A percentile compares a stretch with the other conserved stretches of the same genome.
These are phyloP conservation scores for Citrus trifoliata DNA, from an alignment of 345 rosid genomes.

Conservation along the genomic window DNA sequence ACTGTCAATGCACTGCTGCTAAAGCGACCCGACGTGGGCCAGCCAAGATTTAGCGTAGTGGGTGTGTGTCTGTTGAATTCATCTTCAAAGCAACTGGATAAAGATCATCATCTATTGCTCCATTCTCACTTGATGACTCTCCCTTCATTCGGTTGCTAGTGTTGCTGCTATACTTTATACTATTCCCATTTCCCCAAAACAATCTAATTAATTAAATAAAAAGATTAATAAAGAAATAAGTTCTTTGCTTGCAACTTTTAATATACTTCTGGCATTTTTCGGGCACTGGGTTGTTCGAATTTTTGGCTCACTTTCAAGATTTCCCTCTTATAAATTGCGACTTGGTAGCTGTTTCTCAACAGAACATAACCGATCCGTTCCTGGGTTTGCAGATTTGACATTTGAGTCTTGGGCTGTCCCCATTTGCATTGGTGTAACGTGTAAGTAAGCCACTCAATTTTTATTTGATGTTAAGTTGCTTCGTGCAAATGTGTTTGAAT, in stretches of 20 bases:
- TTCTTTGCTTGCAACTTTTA: neutral
- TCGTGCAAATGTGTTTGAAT: neutral
- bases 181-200: constrained; percentile 4
- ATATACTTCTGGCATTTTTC: constrained; percentile 7
- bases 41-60: constrained; percentile 9
- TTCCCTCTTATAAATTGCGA: constrained; percentile 21
- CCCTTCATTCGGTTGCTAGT: constrained; percentile 28
- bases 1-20: neutral
- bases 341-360: constrained; percentile 6
- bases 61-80: neutral
- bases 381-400: constrained; percentile 28
- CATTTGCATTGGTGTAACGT: constrained; percentile 10
- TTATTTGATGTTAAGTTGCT: neutral
- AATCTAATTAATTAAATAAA: too few relatives aligned
- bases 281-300: constrained; percentile 23
- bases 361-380: constrained; percentile 6
- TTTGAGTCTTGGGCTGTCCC: constrained; percentile 17
- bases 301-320: neutral
- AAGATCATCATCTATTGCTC: constrained; percentile 25
- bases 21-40: constrained; percentile 2
- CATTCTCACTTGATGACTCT: constrained; percentile 19
- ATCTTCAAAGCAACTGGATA: constrained; percentile 20
- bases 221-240: neutral
- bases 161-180: neutral
- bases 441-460: constrained; percentile 19